phyloP scores from a whole-genome alignment of 768 basidiomycete genomes.

The Serendipita vermifera region DNA sequence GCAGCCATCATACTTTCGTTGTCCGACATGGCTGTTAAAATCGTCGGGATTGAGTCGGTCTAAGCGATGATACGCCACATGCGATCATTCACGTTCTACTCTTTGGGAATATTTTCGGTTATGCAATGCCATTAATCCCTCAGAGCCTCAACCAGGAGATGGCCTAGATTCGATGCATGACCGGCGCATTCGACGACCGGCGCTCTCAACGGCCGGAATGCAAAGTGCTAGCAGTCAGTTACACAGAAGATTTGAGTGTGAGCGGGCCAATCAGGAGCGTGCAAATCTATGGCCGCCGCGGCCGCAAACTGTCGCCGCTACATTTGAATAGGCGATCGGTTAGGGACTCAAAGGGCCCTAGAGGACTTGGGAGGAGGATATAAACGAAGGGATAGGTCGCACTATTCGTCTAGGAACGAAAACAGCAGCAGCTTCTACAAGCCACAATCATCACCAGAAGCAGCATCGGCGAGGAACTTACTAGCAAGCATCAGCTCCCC shows the following conservation, averaged over 20 bases:
- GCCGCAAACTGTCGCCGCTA: neutral
- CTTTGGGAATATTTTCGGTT: neutral
- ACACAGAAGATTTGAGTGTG: neutral
- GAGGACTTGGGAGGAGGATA: too few species aligned
- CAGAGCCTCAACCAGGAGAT: neutral
- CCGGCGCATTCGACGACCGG: neutral
- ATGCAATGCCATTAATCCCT: neutral
- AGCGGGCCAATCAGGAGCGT: neutral
- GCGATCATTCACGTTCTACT: neutral
- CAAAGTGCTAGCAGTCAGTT: too few species aligned
- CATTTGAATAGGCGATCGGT: neutral
- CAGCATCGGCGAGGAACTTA: too few species aligned
- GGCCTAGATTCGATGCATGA: neutral
- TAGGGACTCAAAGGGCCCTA: neutral
- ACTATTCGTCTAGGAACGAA: too few species aligned
- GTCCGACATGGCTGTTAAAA: slow-evolving; percentile 43
- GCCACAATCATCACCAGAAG: too few species aligned
- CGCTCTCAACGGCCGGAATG: neutral
- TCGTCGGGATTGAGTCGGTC: slow-evolving; percentile 7
- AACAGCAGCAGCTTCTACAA: too few species aligned
- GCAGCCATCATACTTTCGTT: slow-evolving; percentile 55
- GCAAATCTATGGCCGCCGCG: too few species aligned
- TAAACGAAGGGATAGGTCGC: too few species aligned
- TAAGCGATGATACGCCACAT: slow-evolving; percentile 5
- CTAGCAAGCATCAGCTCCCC: too few species aligned